Evolutionary conservation across 176 grass and related monocot genomes (phyloP).

Genomic region (Cymbopogon citratus): DNA sequence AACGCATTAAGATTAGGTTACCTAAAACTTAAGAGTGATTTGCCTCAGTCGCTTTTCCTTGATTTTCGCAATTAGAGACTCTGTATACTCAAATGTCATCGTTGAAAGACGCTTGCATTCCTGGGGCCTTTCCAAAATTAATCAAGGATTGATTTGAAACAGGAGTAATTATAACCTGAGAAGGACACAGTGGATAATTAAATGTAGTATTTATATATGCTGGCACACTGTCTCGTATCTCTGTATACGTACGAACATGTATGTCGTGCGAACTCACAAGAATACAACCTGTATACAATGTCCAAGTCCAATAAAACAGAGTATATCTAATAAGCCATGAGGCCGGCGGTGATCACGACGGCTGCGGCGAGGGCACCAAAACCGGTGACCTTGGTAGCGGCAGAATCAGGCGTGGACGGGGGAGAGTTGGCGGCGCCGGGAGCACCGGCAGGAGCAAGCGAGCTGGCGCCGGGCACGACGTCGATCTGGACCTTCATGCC

Average conservation of each 20-base stretch:
- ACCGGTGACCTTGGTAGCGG: neutral
- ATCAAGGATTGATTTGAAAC: too few relatives aligned
- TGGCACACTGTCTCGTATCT: neutral
- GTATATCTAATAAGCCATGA: conserved; percentile 12
- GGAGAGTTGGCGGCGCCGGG: neutral
- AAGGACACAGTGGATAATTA: too few relatives aligned
- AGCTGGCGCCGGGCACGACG: neutral
- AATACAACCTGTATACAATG: neutral
- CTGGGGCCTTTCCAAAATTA: too few relatives aligned
- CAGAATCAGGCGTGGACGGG: neutral
- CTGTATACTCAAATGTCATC: too few relatives aligned
- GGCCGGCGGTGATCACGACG: neutral
- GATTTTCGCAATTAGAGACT: too few relatives aligned
- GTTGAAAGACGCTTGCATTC: too few relatives aligned
- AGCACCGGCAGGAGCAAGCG: neutral
- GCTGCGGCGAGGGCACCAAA: neutral
- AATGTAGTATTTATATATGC: neutral
- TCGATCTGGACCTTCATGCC: conserved; percentile 55
- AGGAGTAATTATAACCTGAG: too few relatives aligned
- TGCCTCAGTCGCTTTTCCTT: too few relatives aligned
- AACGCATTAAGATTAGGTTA: too few relatives aligned
- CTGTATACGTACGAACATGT: neutral
- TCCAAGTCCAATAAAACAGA: neutral
- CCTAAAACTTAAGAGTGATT: too few relatives aligned
- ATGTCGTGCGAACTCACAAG: neutral